phyloP scores from a whole-genome alignment of 306 rosid species.

The Spatholobus suberectus region DNA sequence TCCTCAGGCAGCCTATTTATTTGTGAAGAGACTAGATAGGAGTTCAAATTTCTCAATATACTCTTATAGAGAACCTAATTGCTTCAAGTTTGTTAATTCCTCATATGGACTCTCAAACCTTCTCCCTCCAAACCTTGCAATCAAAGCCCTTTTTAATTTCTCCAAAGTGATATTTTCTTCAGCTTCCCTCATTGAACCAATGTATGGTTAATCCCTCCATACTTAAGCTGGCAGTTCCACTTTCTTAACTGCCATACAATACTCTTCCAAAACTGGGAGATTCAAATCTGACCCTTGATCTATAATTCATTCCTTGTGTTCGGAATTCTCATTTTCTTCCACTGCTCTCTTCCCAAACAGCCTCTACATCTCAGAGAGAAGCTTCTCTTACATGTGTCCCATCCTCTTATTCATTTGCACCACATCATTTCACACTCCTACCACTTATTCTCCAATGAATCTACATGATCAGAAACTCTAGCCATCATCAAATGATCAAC shows the following conservation, averaged over 20 bases:
- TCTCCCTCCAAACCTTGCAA: neutral
- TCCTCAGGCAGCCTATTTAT: no score
- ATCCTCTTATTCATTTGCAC: neutral
- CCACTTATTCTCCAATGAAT: neutral
- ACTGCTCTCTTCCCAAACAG: neutral
- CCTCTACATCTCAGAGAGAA: neutral
- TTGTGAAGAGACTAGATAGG: no score
- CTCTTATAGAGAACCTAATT: no score
- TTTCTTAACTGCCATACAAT: neutral
- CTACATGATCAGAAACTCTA: neutral
- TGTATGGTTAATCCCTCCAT: neutral
- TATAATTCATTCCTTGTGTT: neutral
- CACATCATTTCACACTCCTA: neutral
- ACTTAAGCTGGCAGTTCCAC: neutral
- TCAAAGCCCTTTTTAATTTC: neutral
- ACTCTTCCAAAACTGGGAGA: neutral
- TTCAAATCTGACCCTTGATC: neutral
- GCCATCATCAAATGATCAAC: neutral
- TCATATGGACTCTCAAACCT: neutral
- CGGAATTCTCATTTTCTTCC: neutral
- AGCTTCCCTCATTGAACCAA: neutral
- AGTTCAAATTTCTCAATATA: no score
- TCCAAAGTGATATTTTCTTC: neutral
- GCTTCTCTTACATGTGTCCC: neutral
- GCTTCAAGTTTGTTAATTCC: neutral